These are phyloP conservation scores for Cairneyella variabilis DNA, from an alignment of 495 filamentous ascomycete species.

Conservation along the genomic window DNA sequence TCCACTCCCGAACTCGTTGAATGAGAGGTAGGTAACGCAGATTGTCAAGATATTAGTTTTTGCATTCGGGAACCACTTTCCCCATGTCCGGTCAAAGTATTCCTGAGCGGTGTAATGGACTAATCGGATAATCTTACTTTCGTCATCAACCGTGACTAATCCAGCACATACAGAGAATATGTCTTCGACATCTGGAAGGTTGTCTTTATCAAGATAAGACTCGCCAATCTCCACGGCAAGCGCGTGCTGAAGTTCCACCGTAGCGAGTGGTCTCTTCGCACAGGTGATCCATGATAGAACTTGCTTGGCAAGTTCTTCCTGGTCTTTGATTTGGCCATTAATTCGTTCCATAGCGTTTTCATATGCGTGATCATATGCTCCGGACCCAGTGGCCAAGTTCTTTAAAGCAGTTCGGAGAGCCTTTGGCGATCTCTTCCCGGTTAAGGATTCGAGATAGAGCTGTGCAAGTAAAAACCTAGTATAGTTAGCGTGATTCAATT, in stretches of 20 bases:
- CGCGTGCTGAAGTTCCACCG: too few species aligned
- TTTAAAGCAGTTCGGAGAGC: constrained; percentile 3
- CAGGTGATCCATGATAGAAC: too few species aligned
- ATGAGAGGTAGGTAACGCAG: constrained; percentile 42
- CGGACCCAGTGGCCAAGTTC: background rate
- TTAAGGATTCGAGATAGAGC: too few species aligned
- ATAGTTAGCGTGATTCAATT: background rate
- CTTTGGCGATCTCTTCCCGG: constrained; percentile 3
- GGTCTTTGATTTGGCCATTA: too few species aligned
- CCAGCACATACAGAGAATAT: too few species aligned
- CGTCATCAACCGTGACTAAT: too few species aligned
- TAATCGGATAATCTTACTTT: constrained; percentile 43
- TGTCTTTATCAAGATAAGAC: too few species aligned
- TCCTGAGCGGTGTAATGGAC: constrained; percentile 54
- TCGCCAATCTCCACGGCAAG: too few species aligned
- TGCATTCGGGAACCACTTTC: constrained; percentile 32
- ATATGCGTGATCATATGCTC: background rate
- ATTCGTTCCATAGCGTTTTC: background rate
- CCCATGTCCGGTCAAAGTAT: constrained; percentile 39
- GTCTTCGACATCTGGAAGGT: too few species aligned
- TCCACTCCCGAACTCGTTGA: constrained; percentile 4
- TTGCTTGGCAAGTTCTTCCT: too few species aligned
- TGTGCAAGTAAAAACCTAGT: too few species aligned
- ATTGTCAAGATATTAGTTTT: constrained; percentile 30
- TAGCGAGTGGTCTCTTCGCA: too few species aligned